Evolutionary conservation across 176 grass and related monocot species (phyloP), one percentile per base, ranked within the genome.

Genomic region (Triticum timopheevii): DNA sequence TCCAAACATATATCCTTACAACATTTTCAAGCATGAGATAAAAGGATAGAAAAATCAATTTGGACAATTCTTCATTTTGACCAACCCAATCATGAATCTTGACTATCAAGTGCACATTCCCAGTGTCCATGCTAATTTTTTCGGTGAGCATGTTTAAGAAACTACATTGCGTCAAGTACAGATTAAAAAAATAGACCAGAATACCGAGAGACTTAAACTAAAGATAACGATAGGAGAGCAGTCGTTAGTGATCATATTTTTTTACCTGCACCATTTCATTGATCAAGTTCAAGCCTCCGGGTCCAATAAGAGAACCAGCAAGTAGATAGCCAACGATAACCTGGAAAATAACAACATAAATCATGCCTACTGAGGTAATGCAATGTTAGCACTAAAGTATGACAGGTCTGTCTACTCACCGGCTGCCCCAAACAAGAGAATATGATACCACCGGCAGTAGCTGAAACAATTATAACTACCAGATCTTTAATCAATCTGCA

Each of bases 401-500:
- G 30, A 19, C 74, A 88, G 58, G 71, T 76, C 42, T 88, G 71
- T 76, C 42, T 88, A 88, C 90, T 93, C 76, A 98, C 96, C 65
- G 96, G 93, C 80, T 98, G 96, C 20, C 92, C 93, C 89, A 91
- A 68, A 80, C 89, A 99, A 73, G 97, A 99, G 90, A 99, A 97
- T 42, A 90, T 79, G 80, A 99, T 99, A 79, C 94, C 97, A 62
- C 94, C 94, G 38, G 85, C 89, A 68, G 94, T 97, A 84, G 94
- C 97, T 80, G 97, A 99, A 87, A 99, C 94, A 81, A 99, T 99
- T 80, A 99, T 85, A 82, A 99, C 78, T 77, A 94, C 94, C 44
- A 99, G 84, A 96, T 99, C 97, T 81, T 93, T 94, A 90, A 99
- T 99, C 89, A 99, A 93, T 93, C 97, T 99, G 97, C 84, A 94